Conservation (phyloP, 1,284 basidiomycete genomes). For the Omphalotus olearius region DNA sequence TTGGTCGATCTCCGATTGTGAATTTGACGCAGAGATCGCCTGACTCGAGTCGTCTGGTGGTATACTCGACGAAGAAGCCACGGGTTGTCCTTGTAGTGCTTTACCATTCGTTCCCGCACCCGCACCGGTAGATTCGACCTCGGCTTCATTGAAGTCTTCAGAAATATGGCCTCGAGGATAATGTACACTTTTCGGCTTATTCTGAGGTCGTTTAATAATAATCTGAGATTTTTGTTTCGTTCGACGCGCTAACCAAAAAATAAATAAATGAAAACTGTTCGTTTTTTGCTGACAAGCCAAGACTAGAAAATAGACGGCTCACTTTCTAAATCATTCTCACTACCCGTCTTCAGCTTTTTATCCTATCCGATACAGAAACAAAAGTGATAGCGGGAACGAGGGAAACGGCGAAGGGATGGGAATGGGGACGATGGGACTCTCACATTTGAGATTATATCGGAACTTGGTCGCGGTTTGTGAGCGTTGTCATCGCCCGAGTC, state of each 20-base stretch:
- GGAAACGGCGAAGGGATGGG: conserved; percentile 49
- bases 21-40: conserved; percentile 18
- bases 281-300: too few relatives aligned
- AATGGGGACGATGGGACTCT: conserved; percentile 44
- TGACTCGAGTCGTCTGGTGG: conserved; percentile 9
- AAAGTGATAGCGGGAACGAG: conserved; percentile 54
- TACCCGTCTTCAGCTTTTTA: conserved; percentile 41
- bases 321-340: conserved; percentile 46
- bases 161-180: conserved; percentile 45
- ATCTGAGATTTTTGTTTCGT: conserved; percentile 41
- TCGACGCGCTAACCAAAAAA: conserved; percentile 34
- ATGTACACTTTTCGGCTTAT: conserved; percentile 14
- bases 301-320: too few relatives aligned
- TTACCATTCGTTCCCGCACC: background rate
- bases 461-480: too few relatives aligned
- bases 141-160: conserved; percentile 30
- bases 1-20: background rate
- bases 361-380: conserved; percentile 62
- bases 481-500: conserved; percentile 45
- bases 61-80: conserved; percentile 20
- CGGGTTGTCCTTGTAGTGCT: background rate
- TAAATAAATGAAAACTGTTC: too few relatives aligned
- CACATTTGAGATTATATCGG: conserved; percentile 47
- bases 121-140: background rate
- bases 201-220: conserved; percentile 49